These are phyloP conservation scores for Penicillium sp. DNA, from an alignment of 2,329 filamentous ascomycete genomes.

Conservation along the genomic window DNA sequence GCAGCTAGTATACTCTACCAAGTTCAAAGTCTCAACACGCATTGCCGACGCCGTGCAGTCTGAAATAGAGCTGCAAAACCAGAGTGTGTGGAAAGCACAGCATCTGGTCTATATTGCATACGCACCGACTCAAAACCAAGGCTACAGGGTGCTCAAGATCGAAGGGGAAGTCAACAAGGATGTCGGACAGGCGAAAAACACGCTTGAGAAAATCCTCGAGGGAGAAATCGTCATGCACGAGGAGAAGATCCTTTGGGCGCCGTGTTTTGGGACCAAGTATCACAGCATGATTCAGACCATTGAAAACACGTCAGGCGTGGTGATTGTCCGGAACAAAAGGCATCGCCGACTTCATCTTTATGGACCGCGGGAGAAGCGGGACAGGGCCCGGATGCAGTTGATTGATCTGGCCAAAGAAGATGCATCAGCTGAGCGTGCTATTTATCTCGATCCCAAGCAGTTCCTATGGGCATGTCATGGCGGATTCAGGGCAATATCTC, in stretches of 20 bases:
- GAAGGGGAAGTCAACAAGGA: constrained; percentile 31
- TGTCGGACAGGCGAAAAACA: constrained; percentile 30
- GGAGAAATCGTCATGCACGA: constrained; percentile 25
- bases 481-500: constrained; percentile 18
- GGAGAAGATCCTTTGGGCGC: constrained; percentile 15
- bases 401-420: constrained; percentile 10
- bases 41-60: constrained; percentile 35
- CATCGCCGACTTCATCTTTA: not conserved
- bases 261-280: not conserved
- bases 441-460: constrained; percentile 15
- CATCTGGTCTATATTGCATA: constrained; percentile 23
- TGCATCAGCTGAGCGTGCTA: constrained; percentile 13
- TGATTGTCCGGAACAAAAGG: not conserved
- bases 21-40: constrained; percentile 34
- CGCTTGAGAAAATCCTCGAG: constrained; percentile 30
- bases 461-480: constrained; percentile 19
- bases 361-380: not conserved
- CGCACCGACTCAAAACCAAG: constrained; percentile 11
- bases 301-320: not conserved
- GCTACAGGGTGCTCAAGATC: constrained; percentile 35
- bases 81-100: constrained; percentile 28
- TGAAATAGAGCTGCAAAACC: constrained; percentile 22
- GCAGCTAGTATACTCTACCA: constrained; percentile 33
- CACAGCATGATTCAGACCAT: not conserved
- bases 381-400: not conserved